Evolutionary conservation across 1,284 basidiomycete genomes (phyloP).

Genomic region (Malassezia psittaci): DNA sequence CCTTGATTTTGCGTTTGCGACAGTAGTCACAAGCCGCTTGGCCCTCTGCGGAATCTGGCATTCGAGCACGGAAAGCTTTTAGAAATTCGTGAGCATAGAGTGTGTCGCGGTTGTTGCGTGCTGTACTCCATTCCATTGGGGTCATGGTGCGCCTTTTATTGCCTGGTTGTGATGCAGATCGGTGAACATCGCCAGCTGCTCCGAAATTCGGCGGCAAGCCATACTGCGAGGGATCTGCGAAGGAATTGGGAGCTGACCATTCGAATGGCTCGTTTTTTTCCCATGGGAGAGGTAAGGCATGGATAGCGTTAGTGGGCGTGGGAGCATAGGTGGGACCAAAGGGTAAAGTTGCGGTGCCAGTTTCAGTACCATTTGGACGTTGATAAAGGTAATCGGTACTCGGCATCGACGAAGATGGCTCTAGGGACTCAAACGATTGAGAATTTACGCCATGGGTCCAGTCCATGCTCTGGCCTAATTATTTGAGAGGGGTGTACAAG

Average conservation of each 20-base stretch:
- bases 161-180: constrained; percentile 12
- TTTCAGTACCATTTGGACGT: not conserved
- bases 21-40: constrained; percentile 21
- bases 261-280: not conserved
- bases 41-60: constrained; percentile 15
- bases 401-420: not conserved
- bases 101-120: constrained; percentile 12
- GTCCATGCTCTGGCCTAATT: not conserved
- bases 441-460: not conserved
- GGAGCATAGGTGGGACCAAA: not conserved
- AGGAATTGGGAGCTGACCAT: not conserved
- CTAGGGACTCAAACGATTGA: not conserved
- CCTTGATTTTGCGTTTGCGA: constrained; percentile 19
- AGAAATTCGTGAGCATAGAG: constrained; percentile 18
- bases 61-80: constrained; percentile 16
- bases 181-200: constrained; percentile 9
- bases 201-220: not conserved
- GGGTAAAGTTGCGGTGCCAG: not conserved
- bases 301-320: not conserved
- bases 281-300: not conserved
- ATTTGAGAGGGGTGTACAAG: too few species aligned
- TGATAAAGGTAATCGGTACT: not conserved
- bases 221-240: not conserved
- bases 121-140: constrained; percentile 1
- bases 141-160: constrained; percentile 2